phyloP scores from a whole-genome alignment of 768 basidiomycete genomes.

The Leccinum disarticulatum region DNA sequence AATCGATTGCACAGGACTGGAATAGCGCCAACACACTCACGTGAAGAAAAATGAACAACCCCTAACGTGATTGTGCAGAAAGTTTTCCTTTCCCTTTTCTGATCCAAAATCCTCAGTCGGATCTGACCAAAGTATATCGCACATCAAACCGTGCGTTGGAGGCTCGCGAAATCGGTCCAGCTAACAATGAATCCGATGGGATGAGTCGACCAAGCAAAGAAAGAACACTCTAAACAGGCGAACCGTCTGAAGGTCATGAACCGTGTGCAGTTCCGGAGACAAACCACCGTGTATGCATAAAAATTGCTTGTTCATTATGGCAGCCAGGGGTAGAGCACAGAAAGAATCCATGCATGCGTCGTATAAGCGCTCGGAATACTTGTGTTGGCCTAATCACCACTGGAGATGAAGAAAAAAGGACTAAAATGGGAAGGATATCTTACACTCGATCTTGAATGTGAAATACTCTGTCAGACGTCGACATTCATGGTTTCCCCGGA shows the following conservation, averaged over 20 bases:
- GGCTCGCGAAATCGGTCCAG: slow-evolving; percentile 74
- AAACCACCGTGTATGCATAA: slow-evolving; percentile 74
- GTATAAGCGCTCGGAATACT: slow-evolving; percentile 74
- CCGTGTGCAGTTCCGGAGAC: slow-evolving; percentile 65
- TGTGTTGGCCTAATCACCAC: slow-evolving; percentile 56
- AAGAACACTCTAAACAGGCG: slow-evolving; percentile 15
- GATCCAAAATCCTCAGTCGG: slow-evolving; percentile 71
- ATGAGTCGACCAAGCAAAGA: slow-evolving; percentile 1
- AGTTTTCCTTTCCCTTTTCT: slow-evolving; percentile 63
- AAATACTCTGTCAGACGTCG: slow-evolving; percentile 66
- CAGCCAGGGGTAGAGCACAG: slow-evolving; percentile 69
- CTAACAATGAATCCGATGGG: slow-evolving; percentile 30
- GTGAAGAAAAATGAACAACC: slow-evolving; percentile 79
- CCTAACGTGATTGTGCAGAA: slow-evolving; percentile 71
- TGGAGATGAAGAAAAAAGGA: slow-evolving; percentile 5
- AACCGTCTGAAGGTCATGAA: slow-evolving; percentile 64
- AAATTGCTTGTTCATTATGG: slow-evolving; percentile 81
- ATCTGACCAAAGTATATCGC: slow-evolving; percentile 76
- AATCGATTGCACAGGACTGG: neutral
- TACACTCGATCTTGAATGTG: slow-evolving; percentile 56
- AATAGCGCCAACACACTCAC: slow-evolving; percentile 33
- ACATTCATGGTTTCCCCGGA: slow-evolving; percentile 67
- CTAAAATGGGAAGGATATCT: neutral
- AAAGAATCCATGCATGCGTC: slow-evolving; percentile 75
- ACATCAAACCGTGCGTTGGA: slow-evolving; percentile 72